Evolutionary conservation across 2,329 filamentous ascomycete genomes (phyloP).

Genomic region (Alternaria arbusti): DNA sequence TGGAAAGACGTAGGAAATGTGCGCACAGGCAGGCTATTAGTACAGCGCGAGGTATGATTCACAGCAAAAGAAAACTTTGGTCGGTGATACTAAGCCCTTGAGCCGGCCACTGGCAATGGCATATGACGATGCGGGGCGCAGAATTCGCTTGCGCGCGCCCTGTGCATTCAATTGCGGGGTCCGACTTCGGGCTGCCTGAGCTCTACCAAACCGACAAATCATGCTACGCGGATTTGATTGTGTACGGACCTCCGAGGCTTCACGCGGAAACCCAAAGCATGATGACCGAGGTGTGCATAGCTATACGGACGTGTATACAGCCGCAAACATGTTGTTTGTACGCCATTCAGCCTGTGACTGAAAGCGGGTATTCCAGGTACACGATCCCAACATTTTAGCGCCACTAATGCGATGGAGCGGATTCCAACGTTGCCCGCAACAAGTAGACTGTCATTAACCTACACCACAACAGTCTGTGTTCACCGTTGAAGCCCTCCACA

Average conservation of each 20-base stretch:
- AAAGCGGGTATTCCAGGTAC: conserved; percentile 17
- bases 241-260: background rate
- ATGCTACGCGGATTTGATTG: background rate
- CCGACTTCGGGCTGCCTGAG: conserved; percentile 17
- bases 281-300: conserved; percentile 1
- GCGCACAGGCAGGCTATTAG: conserved; percentile 5
- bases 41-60: conserved; percentile 17
- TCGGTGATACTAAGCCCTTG: conserved; percentile 15
- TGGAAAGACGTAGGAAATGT: background rate
- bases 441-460: conserved; percentile 1
- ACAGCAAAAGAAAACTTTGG: conserved; percentile 20
- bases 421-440: background rate
- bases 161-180: conserved; percentile 14
- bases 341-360: background rate
- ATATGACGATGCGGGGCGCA: conserved; percentile 26
- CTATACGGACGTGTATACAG: background rate
- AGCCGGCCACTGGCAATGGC: conserved; percentile 7
- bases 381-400: background rate
- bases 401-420: conserved; percentile 1
- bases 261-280: background rate
- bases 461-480: background rate
- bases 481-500: background rate
- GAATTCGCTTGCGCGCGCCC: conserved; percentile 15
- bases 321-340: background rate
- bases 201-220: background rate